These are phyloP conservation scores for Chaetomiaceae sp. DNA, from an alignment of 2,329 filamentous ascomycete genomes.

Conservation along the genomic window DNA sequence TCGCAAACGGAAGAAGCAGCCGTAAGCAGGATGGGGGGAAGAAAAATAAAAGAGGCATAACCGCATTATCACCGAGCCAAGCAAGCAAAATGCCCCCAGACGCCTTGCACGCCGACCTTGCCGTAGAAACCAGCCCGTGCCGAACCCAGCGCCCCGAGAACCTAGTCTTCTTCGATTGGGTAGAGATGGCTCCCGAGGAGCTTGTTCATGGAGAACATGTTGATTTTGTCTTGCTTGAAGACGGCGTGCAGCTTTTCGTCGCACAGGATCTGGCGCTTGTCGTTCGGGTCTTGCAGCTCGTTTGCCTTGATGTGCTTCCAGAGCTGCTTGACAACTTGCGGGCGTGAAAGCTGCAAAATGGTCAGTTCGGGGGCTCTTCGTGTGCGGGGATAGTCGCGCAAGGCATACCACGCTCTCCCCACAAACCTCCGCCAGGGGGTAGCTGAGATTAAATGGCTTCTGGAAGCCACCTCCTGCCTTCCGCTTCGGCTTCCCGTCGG, in stretches of 20 bases:
- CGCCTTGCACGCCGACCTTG: constrained; percentile 22
- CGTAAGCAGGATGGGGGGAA: not conserved
- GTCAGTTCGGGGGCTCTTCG: not conserved
- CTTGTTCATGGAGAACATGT: constrained; percentile 99
- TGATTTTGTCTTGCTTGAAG: constrained; percentile 84
- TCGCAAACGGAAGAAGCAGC: not conserved
- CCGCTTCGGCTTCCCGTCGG: constrained; percentile 59
- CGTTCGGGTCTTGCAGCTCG: constrained; percentile 81
- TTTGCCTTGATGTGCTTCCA: constrained; percentile 93
- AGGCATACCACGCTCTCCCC: constrained; percentile 60
- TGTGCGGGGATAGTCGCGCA: not conserved
- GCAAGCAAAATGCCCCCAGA: constrained; percentile 16
- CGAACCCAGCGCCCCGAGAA: not conserved
- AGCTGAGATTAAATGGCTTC: constrained; percentile 73
- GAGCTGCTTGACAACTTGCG: constrained; percentile 92
- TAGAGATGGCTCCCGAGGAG: constrained; percentile 86
- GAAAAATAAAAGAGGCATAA: constrained; percentile 5
- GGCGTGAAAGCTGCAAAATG: constrained; percentile 67
- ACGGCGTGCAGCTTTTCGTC: constrained; percentile 88
- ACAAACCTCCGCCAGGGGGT: constrained; percentile 62
- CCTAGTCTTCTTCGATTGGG: constrained; percentile 57
- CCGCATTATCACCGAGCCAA: not conserved
- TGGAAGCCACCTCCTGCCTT: constrained; percentile 93
- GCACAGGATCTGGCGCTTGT: constrained; percentile 89
- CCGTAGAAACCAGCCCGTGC: constrained; percentile 1